Percentiles rank a stretch among this genome's conserved stretches.
These are phyloP conservation scores for Trichoderma sp. DNA, from an alignment of 2,329 filamentous ascomycete genomes.

Conservation along the genomic window DNA sequence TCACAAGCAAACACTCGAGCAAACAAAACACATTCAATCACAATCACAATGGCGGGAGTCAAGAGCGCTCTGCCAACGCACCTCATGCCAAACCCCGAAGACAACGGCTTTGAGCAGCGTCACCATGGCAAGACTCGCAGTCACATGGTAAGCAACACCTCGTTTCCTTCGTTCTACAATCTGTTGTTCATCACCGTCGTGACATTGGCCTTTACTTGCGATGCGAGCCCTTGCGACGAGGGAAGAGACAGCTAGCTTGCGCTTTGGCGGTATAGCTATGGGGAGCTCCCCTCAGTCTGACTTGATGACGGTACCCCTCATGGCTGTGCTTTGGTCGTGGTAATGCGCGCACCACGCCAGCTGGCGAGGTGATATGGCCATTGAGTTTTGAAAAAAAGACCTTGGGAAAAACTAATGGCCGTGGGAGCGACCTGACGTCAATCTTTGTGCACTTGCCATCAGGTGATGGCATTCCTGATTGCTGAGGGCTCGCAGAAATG, in stretches of 20 bases:
- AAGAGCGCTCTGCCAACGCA: conserved; percentile 80
- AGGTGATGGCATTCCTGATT: not conserved
- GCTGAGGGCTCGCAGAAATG: not conserved
- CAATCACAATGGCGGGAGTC: conserved; percentile 60
- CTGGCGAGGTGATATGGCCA: not conserved
- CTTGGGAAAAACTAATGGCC: not conserved
- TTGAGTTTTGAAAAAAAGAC: not conserved
- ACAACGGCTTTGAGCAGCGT: conserved; percentile 55
- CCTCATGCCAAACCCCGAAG: conserved; percentile 64
- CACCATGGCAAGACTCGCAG: conserved; percentile 84
- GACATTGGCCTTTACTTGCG: not conserved
- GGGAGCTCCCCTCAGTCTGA: not conserved
- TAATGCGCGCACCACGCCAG: not conserved
- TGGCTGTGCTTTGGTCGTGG: conserved; percentile 3
- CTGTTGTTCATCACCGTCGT: not conserved
- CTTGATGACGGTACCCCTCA: conserved; percentile 1
- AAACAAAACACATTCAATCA: not conserved
- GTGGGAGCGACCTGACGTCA: not conserved
- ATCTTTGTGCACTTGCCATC: conserved; percentile 3
- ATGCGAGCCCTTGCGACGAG: not conserved
- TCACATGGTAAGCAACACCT: conserved; percentile 67
- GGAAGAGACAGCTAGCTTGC: not conserved
- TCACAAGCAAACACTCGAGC: not conserved
- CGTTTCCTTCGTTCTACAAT: not conserved
- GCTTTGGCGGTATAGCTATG: not conserved